Percentiles rank a stretch among this genome's conserved stretches.
Evolutionary conservation across 2,329 filamentous ascomycete genomes (phyloP).

Genomic region (Xylariaceae sp.): DNA sequence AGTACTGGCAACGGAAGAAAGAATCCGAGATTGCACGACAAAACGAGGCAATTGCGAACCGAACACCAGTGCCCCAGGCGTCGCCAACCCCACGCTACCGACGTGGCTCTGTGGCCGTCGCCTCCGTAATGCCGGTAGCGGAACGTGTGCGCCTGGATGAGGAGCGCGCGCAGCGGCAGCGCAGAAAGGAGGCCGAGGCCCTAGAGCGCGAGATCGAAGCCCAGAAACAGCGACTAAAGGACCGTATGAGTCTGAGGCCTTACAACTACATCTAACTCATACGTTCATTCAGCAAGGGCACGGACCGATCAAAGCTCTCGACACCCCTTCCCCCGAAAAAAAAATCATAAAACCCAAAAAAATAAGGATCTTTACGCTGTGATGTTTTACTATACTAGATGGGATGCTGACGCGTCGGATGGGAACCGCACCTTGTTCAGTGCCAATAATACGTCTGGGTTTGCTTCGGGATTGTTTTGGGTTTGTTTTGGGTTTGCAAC

Average conservation of each 20-base stretch:
- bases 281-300: slow-evolving; percentile 1
- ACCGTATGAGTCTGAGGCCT: slow-evolving; percentile 34
- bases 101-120: slow-evolving; percentile 34
- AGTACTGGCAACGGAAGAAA: slow-evolving; percentile 28
- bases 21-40: slow-evolving; percentile 38
- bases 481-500: slow-evolving; percentile 8
- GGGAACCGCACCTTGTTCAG: slow-evolving; percentile 1
- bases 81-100: slow-evolving; percentile 29
- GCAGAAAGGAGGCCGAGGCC: slow-evolving; percentile 27
- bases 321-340: not conserved
- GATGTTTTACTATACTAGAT: slow-evolving; percentile 15
- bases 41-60: slow-evolving; percentile 41
- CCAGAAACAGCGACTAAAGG: slow-evolving; percentile 37
- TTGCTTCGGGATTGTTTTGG: too few relatives aligned
- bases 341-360: slow-evolving; percentile 1
- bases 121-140: slow-evolving; percentile 16
- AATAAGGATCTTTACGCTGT: not conserved
- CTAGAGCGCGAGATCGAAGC: slow-evolving; percentile 36
- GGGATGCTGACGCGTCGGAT: not conserved
- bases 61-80: slow-evolving; percentile 30
- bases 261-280: slow-evolving; percentile 3
- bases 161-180: slow-evolving; percentile 27
- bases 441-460: not conserved
- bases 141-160: slow-evolving; percentile 13
- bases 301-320: not conserved